These are phyloP conservation scores for Candida pini DNA, from an alignment of 805 yeast genomes.

Conservation along the genomic window DNA sequence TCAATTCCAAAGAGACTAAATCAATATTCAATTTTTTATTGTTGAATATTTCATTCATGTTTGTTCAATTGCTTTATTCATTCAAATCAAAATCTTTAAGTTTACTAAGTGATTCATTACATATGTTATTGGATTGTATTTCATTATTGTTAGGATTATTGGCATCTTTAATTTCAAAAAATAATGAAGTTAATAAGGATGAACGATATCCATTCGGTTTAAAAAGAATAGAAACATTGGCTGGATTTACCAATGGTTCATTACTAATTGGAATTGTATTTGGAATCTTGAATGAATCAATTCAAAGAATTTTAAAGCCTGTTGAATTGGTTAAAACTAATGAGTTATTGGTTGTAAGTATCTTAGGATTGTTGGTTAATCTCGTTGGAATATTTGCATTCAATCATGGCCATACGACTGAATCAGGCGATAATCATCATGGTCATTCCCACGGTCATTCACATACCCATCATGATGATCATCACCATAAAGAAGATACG, in stretches of 20 bases:
- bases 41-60: slow-evolving; percentile 88
- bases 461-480: slow-evolving; percentile 21
- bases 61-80: slow-evolving; percentile 86
- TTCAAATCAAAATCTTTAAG: slow-evolving; percentile 91
- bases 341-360: slow-evolving; percentile 79
- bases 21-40: slow-evolving; percentile 85
- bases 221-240: slow-evolving; percentile 78
- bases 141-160: slow-evolving; percentile 84
- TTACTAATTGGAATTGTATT: slow-evolving; percentile 81
- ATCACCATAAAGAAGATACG: slow-evolving; percentile 11
- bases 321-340: slow-evolving; percentile 71
- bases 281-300: slow-evolving; percentile 81
- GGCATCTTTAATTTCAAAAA: slow-evolving; percentile 55
- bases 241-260: slow-evolving; percentile 95
- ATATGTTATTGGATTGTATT: slow-evolving; percentile 93
- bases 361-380: slow-evolving; percentile 81
- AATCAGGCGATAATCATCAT: slow-evolving; percentile 37
- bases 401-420: slow-evolving; percentile 68
- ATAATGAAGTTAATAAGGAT: slow-evolving; percentile 21
- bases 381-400: slow-evolving; percentile 92
- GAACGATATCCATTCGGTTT: slow-evolving; percentile 77
- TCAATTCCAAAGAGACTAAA: slow-evolving; percentile 62
- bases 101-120: slow-evolving; percentile 85
- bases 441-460: slow-evolving; percentile 20
- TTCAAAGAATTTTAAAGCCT: slow-evolving; percentile 76